Evolutionary conservation across 768 basidiomycete species (phyloP).

Genomic region (Neoboletus brunneissimus): DNA sequence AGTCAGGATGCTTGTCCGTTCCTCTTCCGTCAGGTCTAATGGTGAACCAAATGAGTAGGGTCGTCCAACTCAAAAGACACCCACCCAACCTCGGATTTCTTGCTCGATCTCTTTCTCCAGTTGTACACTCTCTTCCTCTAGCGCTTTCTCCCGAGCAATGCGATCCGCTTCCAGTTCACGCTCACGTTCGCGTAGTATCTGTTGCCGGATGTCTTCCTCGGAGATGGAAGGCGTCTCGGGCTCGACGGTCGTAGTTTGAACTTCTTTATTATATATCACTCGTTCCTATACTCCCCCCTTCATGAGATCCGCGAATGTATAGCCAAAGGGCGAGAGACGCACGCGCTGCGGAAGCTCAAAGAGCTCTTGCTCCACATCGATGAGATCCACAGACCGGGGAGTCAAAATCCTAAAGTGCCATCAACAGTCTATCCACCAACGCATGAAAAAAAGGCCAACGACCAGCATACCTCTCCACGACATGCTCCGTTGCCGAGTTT

Average conservation of each 20-base stretch:
- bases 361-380: conserved; percentile 86
- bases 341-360: conserved; percentile 90
- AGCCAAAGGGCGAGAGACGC: conserved; percentile 8
- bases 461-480: conserved; percentile 62
- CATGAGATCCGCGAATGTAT: neutral
- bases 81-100: conserved; percentile 69
- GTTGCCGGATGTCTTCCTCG: conserved; percentile 75
- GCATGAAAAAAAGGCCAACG: neutral
- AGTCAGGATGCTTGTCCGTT: conserved; percentile 75
- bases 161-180: conserved; percentile 70
- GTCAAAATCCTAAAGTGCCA: conserved; percentile 49
- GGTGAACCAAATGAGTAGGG: conserved; percentile 2
- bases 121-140: conserved; percentile 80
- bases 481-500: conserved; percentile 61
- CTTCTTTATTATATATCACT: conserved; percentile 81
- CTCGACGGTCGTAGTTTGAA: conserved; percentile 71
- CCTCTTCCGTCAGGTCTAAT: conserved; percentile 83
- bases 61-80: neutral
- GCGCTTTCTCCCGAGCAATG: conserved; percentile 65
- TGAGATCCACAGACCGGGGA: conserved; percentile 68
- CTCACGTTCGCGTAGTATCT: conserved; percentile 57
- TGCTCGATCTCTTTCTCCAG: conserved; percentile 85
- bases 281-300: conserved; percentile 50
- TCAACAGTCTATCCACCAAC: neutral
- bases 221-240: conserved; percentile 47